Percentiles rank a stretch among this genome's conserved stretches.
These are phyloP conservation scores for Alternaria tenuissima DNA, from an alignment of 2,329 filamentous ascomycete genomes.

Conservation along the genomic window DNA sequence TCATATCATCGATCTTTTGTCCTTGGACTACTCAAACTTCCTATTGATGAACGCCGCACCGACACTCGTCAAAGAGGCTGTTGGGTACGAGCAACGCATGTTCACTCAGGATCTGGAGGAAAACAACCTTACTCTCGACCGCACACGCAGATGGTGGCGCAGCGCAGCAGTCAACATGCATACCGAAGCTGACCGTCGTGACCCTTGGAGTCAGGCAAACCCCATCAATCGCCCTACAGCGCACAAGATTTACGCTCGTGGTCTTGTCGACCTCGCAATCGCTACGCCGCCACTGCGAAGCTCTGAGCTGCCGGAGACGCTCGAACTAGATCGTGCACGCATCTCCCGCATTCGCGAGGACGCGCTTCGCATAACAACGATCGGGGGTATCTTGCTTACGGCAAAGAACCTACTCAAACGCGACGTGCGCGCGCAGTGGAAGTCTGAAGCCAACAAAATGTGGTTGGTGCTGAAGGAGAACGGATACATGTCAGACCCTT, in stretches of 20 bases:
- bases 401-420: slow-evolving; percentile 85
- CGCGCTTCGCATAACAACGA: slow-evolving; percentile 72
- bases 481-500: slow-evolving; percentile 64
- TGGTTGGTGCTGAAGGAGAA: slow-evolving; percentile 72
- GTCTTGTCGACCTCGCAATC: slow-evolving; percentile 78
- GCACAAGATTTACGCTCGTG: slow-evolving; percentile 77
- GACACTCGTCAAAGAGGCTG: slow-evolving; percentile 73
- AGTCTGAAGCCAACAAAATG: slow-evolving; percentile 74
- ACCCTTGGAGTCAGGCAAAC: slow-evolving; percentile 69
- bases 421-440: slow-evolving; percentile 80
- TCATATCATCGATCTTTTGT: slow-evolving; percentile 77
- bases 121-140: slow-evolving; percentile 62
- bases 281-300: slow-evolving; percentile 65
- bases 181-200: slow-evolving; percentile 71
- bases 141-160: slow-evolving; percentile 72
- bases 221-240: slow-evolving; percentile 67
- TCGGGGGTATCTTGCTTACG: slow-evolving; percentile 77
- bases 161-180: slow-evolving; percentile 70
- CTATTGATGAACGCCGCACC: slow-evolving; percentile 76
- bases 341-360: slow-evolving; percentile 65
- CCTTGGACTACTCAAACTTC: slow-evolving; percentile 84
- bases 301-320: slow-evolving; percentile 73
- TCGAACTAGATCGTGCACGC: slow-evolving; percentile 72
- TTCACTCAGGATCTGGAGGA: slow-evolving; percentile 72
- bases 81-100: slow-evolving; percentile 75